Conservation (phyloP, 495 filamentous ascomycete genomes). For the Aspergillus nidulans region DNA sequence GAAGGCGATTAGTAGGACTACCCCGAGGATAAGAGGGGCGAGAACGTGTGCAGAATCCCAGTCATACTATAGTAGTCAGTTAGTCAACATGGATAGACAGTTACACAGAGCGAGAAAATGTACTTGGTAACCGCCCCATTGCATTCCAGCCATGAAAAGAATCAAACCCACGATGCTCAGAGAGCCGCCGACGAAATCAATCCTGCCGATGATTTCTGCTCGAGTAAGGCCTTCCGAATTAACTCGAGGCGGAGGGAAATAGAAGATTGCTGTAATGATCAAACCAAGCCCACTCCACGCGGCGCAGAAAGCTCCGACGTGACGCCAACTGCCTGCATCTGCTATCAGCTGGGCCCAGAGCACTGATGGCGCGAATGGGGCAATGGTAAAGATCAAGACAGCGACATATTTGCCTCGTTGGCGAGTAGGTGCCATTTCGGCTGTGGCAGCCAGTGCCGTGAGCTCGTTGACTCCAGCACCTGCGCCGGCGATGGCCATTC, state of each 20-base stretch:
- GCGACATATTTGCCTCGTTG: slow-evolving; percentile 68
- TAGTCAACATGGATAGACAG: neutral
- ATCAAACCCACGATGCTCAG: slow-evolving; percentile 62
- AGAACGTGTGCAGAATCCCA: slow-evolving; percentile 58
- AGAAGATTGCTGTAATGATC: slow-evolving; percentile 58
- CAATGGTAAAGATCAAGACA: slow-evolving; percentile 60
- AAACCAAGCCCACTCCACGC: slow-evolving; percentile 60
- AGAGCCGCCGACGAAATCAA: slow-evolving; percentile 66
- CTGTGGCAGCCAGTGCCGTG: slow-evolving; percentile 63
- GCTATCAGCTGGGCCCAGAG: slow-evolving; percentile 69
- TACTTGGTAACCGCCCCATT: slow-evolving; percentile 66
- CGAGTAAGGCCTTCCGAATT: slow-evolving; percentile 47
- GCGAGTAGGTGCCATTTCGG: slow-evolving; percentile 63
- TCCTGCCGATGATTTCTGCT: slow-evolving; percentile 48
- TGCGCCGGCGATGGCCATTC: slow-evolving; percentile 58
- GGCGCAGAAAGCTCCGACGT: slow-evolving; percentile 56
- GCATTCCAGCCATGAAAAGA: slow-evolving; percentile 60
- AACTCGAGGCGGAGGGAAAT: slow-evolving; percentile 59
- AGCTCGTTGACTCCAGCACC: slow-evolving; percentile 63
- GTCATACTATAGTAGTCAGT: slow-evolving; percentile 38
- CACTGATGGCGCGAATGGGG: slow-evolving; percentile 65
- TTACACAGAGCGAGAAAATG: neutral
- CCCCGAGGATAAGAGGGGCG: slow-evolving; percentile 54
- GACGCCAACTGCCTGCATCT: slow-evolving; percentile 55
- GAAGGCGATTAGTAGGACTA: slow-evolving; percentile 50